Evolutionary conservation across 495 filamentous ascomycete species (phyloP).

Genomic region (Penicillium canariense): DNA sequence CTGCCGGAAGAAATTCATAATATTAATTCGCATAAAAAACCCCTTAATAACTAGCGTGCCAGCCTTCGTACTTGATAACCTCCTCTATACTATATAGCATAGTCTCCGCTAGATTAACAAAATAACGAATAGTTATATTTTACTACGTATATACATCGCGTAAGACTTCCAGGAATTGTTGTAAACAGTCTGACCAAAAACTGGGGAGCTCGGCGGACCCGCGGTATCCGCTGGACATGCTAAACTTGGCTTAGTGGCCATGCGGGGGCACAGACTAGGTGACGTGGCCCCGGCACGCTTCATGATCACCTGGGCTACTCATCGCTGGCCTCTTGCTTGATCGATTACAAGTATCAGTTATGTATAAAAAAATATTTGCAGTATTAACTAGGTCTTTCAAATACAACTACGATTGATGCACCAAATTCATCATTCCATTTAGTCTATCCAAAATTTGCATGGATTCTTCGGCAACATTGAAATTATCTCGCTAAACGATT

Average conservation of each 20-base stretch:
- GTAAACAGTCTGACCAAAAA: too few relatives aligned
- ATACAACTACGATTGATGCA: neutral
- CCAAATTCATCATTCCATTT: neutral
- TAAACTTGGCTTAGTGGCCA: too few relatives aligned
- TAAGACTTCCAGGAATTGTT: too few relatives aligned
- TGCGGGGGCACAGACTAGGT: too few relatives aligned
- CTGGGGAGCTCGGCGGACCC: too few relatives aligned
- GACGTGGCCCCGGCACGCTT: neutral
- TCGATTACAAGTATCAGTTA: neutral
- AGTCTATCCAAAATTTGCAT: too few relatives aligned
- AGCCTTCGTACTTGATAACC: conserved; percentile 5
- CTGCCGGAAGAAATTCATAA: neutral
- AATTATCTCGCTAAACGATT: neutral
- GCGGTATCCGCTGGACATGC: too few relatives aligned
- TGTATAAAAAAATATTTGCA: neutral
- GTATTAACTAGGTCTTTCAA: neutral
- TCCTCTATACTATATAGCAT: conserved; percentile 4
- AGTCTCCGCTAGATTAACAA: conserved; percentile 7
- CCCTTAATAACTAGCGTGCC: conserved; percentile 6
- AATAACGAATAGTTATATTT: neutral
- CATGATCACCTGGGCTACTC: too few relatives aligned
- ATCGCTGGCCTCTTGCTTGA: neutral
- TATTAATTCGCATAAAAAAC: too few relatives aligned
- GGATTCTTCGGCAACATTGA: neutral
- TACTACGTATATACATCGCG: neutral